Base-by-base conservation (phyloP, 2,329 filamentous ascomycete species). In the Colletotrichum sp. region DNA sequence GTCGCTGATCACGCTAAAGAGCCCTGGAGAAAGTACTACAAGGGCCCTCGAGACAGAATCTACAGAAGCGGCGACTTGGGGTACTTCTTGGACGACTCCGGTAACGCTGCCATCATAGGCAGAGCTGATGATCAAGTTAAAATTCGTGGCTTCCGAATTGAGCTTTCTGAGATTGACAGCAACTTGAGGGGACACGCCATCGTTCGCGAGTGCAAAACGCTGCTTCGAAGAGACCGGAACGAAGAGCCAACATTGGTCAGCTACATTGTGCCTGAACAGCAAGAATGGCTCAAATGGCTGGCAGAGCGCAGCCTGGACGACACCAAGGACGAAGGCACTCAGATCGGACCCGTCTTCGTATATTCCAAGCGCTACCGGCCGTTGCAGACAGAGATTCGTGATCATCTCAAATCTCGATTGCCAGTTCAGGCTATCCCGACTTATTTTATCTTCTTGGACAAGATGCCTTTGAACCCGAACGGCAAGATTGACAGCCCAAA, bases 121-220 rank as follows among this genome's bases (percentile, higher is more conserved):
- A 90, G 97, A 74, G 92, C 92, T 28, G 96, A 98, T 81, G 91
- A 94, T 78, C 96, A 98, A 82, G 95, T 98, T 86, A 99, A 98
- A 88, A 96, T 98, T 78, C 94, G 97, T 75, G 96, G 96, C 2
- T 98, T 98, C 89, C 91, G 96, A 76, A 98, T 99, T 79, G 97
- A 99, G 85, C 92, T 98, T 61, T 59, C 28, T 30, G 21, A 59
- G 14, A 61, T 61, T 3, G 28, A 30, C 58, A 34, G 26, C 30
- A 30, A 61, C 58, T 30, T 34, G 14, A n/a, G 24, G 28, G 18
- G 30, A 30, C 58, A 63, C 24, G 9, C 69, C 18, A 56, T 26
- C 56, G 62, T 32, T 38, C 65, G 14, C 32, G 68, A 21, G 59
- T 73, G 21, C 65, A 55, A 16, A 66, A 98, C 96, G 0, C 86